Base-by-base conservation (phyloP, 345 rosid species). In the Pugionium dolabratum region DNA sequence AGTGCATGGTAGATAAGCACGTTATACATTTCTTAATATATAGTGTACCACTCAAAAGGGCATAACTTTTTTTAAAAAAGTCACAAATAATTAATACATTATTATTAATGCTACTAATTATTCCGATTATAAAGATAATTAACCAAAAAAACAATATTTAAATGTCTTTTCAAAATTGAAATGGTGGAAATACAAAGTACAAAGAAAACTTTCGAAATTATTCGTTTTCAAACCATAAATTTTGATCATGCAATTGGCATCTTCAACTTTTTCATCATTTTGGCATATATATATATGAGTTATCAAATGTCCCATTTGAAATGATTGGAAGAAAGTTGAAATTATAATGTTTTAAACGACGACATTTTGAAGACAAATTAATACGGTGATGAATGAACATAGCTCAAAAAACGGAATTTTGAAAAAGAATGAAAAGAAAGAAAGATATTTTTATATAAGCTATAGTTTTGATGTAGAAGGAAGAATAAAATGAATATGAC, bases 401-500 rank as follows among this genome's bases (percentile, higher is more conserved):
- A 67, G 54, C 68, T 61, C 40, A 9, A 47, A 67, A 74, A 54
- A 40, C 48, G 59, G 69, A 54, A 60, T 36, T 36, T 18, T 66
- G 34, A 10, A 45, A 37, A 35, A 6, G 30, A 67, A 56, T 28
- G 29, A 52, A 66, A 59, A 58, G 42, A 43, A 58, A 18, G 18
- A 18, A 36, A 46, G 72, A 73, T 54, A 54, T 7, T 45, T 44
- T 31, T 9, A 66, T 60, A 6, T 39, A 61, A 56, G 54, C 53
- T 64, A 41, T 37, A 33, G 53, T 5, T 55, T 36, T 65, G 67
- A 58, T 51, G 41, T 11, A 65, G 30, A 65, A 57, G 46, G 42
- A 51, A 49, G 54, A 59, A 65, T 58, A 66, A 51, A 65, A 58
- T 31, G 71, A 65, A 53, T 72, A 29, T 51, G 76, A 64, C 76